Evolutionary conservation across 208 protist species (phyloP).

Genomic region (Angomonas ambiguus): DNA sequence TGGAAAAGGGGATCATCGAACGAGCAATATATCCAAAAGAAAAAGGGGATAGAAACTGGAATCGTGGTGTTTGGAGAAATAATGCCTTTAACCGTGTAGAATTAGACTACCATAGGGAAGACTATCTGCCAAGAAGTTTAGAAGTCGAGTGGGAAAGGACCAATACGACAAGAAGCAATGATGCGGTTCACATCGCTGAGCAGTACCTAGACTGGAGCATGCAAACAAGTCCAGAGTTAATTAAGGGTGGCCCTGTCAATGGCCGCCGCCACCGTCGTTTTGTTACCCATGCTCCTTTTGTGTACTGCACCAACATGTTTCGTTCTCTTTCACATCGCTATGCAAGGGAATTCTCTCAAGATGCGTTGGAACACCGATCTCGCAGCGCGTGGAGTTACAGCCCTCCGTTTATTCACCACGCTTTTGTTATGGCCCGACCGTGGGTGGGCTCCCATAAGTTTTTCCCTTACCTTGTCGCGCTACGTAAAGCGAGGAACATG

Average conservation of each 20-base stretch:
- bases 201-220: neutral
- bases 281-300: slow-evolving; percentile 58
- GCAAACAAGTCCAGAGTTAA: no score
- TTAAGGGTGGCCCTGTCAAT: neutral
- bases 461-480: slow-evolving; percentile 27
- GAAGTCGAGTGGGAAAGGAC: no score
- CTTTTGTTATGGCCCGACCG: slow-evolving; percentile 52
- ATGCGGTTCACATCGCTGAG: neutral
- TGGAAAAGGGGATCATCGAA: slow-evolving; percentile 21
- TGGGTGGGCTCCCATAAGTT: slow-evolving; percentile 50
- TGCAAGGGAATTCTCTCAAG: slow-evolving; percentile 34
- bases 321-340: slow-evolving; percentile 32
- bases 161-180: neutral
- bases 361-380: slow-evolving; percentile 21
- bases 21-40: neutral
- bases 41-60: neutral
- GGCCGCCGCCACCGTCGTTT: slow-evolving; percentile 20
- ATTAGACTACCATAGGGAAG: no score
- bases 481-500: no score
- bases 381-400: slow-evolving; percentile 31
- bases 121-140: no score
- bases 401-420: slow-evolving; percentile 62
- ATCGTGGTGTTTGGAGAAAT: neutral
- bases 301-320: slow-evolving; percentile 62
- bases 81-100: no score